Conservation (phyloP, 192 early-diverging fungal species). For the Entophlyctis helioformis region DNA sequence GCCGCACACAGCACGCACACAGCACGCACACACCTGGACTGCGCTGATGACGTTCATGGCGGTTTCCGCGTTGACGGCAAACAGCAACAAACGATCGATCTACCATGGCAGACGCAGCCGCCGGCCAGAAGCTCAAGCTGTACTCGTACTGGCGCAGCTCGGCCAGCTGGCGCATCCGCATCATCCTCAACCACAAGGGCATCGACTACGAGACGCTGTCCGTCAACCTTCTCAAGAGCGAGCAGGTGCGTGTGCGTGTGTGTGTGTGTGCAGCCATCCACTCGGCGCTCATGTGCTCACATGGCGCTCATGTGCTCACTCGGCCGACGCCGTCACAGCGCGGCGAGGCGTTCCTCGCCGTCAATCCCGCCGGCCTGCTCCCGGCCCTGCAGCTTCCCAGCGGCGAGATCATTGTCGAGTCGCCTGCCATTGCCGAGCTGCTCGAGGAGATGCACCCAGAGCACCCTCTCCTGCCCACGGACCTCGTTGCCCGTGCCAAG, state of each 20-base stretch:
- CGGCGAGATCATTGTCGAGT: conserved; percentile 36
- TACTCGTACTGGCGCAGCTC: conserved; percentile 72
- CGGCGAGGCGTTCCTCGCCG: conserved; percentile 35
- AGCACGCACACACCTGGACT: conserved; percentile 10
- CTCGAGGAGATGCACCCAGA: conserved; percentile 68
- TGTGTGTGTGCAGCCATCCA: not conserved
- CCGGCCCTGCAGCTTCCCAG: conserved; percentile 41
- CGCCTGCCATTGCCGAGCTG: conserved; percentile 75
- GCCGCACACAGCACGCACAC: not conserved
- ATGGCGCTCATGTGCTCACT: not conserved
- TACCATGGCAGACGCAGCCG: too few species aligned
- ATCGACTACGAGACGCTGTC: too few species aligned
- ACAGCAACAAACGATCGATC: too few species aligned
- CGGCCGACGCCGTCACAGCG: too few species aligned
- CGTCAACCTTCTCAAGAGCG: conserved; percentile 45
- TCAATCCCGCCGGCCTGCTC: conserved; percentile 59
- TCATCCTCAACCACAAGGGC: conserved; percentile 59
- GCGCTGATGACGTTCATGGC: conserved; percentile 20
- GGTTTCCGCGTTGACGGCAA: too few species aligned
- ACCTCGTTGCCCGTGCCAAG: conserved; percentile 46
- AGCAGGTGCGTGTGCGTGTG: conserved; percentile 49
- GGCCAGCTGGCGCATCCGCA: conserved; percentile 62
- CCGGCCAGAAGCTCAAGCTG: conserved; percentile 15
- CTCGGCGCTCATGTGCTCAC: not conserved
- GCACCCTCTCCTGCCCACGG: conserved; percentile 57